Evolutionary conservation across 768 basidiomycete species (phyloP), one percentile per base, ranked within the genome.

Genomic region (Filobasidium wieringae): DNA sequence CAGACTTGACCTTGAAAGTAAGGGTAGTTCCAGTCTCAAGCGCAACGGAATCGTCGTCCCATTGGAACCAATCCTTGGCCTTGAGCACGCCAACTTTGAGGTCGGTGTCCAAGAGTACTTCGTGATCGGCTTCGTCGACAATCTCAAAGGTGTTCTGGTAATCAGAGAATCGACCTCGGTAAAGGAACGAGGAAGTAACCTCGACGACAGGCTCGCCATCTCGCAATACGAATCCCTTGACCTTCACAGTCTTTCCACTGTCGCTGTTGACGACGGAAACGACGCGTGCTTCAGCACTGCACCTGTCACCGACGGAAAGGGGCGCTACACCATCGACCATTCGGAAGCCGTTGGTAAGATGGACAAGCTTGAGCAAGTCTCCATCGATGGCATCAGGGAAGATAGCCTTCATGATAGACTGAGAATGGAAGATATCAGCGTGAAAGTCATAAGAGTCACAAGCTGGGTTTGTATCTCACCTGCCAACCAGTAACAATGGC

Each of bases 351-450:
- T 99, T 99, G 7, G 91, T 91, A 15, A 99, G 81, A 70, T 99
- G 95, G 45, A 97, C 93, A 32, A 97, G 84, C 74, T 90, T 92
- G 66, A 97, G 79, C 15, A 97, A 77, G 73, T 99, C 93, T 0
- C 93, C 95, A 63, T 97, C 88, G 69, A 99, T 88, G 11, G 82
- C 75, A 12, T 79, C 71, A 6, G 95, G 95, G 83, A 99, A 99
- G 75, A 97, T 93, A 0, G 91, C 84, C 73, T 87, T 89, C 86
- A 97, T 99, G 75, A 99, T 97, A n/a, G 92, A 87, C 90, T 93
- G 64, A 0, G 27, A 32, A 29, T n/a, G 37, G 29, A 24, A 55
- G 33, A 26, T 17, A 26, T 14, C 39, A 55, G 47, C 7, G 9
- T 7, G 19, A 17, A n/a, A 47, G 43, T 53, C 19, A 51, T 37